These are phyloP conservation scores for Coriaria nepalensis DNA, from an alignment of 306 rosid genomes.

Conservation along the genomic window DNA sequence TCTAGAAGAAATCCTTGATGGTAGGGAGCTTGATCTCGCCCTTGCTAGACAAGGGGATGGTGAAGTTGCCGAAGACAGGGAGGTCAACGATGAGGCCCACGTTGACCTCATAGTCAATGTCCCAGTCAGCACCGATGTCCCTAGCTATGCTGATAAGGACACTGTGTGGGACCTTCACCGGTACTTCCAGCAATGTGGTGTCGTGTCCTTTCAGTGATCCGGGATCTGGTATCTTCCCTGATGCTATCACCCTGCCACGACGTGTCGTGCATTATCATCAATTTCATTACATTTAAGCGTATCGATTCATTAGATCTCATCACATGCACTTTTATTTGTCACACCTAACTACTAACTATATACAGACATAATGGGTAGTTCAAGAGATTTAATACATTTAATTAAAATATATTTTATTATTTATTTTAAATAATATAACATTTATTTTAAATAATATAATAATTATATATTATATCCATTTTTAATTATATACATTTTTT, in stretches of 20 bases:
- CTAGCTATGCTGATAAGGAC: conserved; percentile 47
- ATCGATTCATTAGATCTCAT: too few species aligned
- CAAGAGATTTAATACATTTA: too few species aligned
- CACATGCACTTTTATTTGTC: too few species aligned
- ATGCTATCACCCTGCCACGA: conserved; percentile 41
- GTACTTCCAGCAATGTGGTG: conserved; percentile 44
- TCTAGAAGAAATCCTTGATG: conserved; percentile 26
- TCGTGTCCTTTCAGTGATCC: conserved; percentile 56
- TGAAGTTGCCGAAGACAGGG: conserved; percentile 57
- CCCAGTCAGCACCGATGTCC: conserved; percentile 77
- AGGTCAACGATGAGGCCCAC: conserved; percentile 57
- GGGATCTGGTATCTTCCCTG: conserved; percentile 70
- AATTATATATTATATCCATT: too few species aligned
- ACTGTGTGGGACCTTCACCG: conserved; percentile 53
- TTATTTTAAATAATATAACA: too few species aligned
- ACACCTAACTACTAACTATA: too few species aligned
- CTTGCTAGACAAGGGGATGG: conserved; percentile 57
- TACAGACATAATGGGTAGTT: too few species aligned
- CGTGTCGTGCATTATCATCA: neutral
- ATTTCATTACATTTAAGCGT: neutral
- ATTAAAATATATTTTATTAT: too few species aligned
- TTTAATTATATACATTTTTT: too few species aligned
- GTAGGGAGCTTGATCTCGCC: conserved; percentile 80
- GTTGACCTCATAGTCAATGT: conserved; percentile 59
- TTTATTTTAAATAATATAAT: too few species aligned